phyloP scores from a whole-genome alignment of 129 eudicot genomes.

The Chrysanthemum lavandulifolium region DNA sequence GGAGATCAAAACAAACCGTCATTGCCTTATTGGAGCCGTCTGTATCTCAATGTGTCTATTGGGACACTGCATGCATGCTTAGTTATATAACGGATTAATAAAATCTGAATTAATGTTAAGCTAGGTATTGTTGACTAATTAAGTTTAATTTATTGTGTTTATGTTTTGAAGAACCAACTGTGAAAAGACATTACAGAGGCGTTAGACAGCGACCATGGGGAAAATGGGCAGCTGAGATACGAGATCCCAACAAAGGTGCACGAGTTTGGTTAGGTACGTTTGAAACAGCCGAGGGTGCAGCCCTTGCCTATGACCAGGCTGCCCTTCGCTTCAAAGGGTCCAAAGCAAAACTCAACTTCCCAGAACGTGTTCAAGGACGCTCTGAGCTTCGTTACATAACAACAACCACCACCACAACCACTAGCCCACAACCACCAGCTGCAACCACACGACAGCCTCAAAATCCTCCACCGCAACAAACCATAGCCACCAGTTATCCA shows the following conservation, averaged over 20 bases:
- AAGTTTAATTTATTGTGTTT: not conserved
- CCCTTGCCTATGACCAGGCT: constrained; percentile 73
- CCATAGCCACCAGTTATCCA: constrained; percentile 42
- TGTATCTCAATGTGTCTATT: too few species aligned
- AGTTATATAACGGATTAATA: too few species aligned
- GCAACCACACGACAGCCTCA: constrained; percentile 19
- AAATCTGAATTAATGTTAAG: too few species aligned
- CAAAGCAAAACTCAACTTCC: constrained; percentile 79
- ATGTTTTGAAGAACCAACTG: constrained; percentile 24
- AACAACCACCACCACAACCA: constrained; percentile 4
- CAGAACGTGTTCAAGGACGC: constrained; percentile 53
- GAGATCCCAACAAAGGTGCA: constrained; percentile 76
- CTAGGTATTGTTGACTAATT: too few species aligned
- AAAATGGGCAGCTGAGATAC: constrained; percentile 85
- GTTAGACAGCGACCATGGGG: constrained; percentile 89
- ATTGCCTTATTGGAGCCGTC: too few species aligned
- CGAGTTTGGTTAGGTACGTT: constrained; percentile 83
- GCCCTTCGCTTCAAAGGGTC: constrained; percentile 73
- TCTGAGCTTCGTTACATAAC: constrained; percentile 22
- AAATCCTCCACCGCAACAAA: constrained; percentile 6
- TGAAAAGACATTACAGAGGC: constrained; percentile 63
- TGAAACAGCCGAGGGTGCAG: constrained; percentile 83
- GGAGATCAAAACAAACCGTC: too few species aligned
- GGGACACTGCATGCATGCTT: too few species aligned
- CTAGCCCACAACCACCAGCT: not conserved